These are phyloP conservation scores for Hericium erinaceus DNA, from an alignment of 768 basidiomycete species.

Conservation along the genomic window DNA sequence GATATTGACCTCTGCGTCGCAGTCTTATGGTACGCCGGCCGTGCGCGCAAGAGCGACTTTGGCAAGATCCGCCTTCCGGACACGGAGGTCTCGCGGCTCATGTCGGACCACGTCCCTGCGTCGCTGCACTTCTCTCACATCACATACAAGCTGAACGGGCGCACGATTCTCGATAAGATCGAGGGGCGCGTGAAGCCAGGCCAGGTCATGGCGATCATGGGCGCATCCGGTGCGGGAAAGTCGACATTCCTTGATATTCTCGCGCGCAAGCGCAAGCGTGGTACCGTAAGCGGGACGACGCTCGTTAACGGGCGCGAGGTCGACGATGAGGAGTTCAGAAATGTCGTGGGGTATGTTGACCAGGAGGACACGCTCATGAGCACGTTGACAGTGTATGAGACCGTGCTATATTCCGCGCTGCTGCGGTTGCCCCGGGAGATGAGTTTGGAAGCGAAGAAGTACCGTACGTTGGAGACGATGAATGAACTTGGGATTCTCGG, in stretches of 20 bases:
- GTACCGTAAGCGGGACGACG: conserved; percentile 60
- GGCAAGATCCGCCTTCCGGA: conserved; percentile 72
- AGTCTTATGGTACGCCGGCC: conserved; percentile 91
- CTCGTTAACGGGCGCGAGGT: conserved; percentile 84
- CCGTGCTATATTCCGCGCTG: conserved; percentile 87
- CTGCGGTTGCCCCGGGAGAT: conserved; percentile 88
- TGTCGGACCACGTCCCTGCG: conserved; percentile 92
- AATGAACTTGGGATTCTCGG: conserved; percentile 89
- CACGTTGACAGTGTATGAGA: conserved; percentile 97
- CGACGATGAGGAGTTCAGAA: conserved; percentile 64
- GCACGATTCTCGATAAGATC: conserved; percentile 69
- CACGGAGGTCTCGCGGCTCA: conserved; percentile 72
- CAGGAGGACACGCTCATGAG: conserved; percentile 98
- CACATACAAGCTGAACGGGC: conserved; percentile 63
- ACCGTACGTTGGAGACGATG: conserved; percentile 90
- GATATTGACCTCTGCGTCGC: conserved; percentile 6
- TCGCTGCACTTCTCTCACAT: conserved; percentile 85
- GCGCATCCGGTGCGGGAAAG: conserved; percentile 93
- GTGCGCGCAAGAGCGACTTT: conserved; percentile 56
- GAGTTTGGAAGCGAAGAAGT: conserved; percentile 93
- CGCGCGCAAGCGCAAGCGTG: conserved; percentile 82
- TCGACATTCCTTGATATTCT: conserved; percentile 95
- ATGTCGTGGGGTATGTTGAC: conserved; percentile 91
- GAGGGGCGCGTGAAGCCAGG: conserved; percentile 82
- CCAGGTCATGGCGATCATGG: conserved; percentile 93